Base-by-base conservation (phyloP, 371 early-diverging fungal species). In the Globomyces sp. region DNA sequence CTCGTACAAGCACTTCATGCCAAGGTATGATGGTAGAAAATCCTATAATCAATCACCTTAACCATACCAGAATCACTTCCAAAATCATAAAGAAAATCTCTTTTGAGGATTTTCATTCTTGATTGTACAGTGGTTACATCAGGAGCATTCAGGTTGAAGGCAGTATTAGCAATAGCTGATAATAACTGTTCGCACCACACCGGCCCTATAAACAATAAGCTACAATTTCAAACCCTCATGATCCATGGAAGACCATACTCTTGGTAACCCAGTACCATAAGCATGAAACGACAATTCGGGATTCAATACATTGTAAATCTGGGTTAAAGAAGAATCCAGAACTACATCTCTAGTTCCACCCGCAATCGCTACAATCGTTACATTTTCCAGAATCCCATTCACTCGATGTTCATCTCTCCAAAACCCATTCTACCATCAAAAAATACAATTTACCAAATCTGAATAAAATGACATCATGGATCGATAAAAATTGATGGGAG, bases 151-250 rank as follows among this genome's bases (percentile, higher is more conserved):
- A 58, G 48, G n/a, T 65, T 66, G 52, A 58, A 72, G n/a, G 71
- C 52, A 10, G 60, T 53, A 5, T 45, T 11, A 2, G 52, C 52
- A 36, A 77, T 39, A 2, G 40, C 39, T 41, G 68, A 41, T 11
- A 76, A 53, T 1, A 96, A 77, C 74, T 97, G 98, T 64, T 90
- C 90, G 70, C 97, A 98, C 87, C 96, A 96, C 62, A 95, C 76
- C 63, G 95, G 90, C 13, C 89, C 55, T 55, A 55, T 39, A 39
- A 24, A 24, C 24, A 24, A 24, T 24, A 24, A 24, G 24, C 40
- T 39, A 55, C 4, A 39, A 11, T 6, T 5, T 39, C 3, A 24
- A n/a, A 44, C 58, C 85, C 37, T 89, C 84, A 75, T 98, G 98
- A 71, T 96, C 96, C 34, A 88, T 83, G 1, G 90, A 84, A 8